Evolutionary conservation across 169 alveolate genomes (phyloP).

Genomic region (Cryptosporidium bovis): DNA sequence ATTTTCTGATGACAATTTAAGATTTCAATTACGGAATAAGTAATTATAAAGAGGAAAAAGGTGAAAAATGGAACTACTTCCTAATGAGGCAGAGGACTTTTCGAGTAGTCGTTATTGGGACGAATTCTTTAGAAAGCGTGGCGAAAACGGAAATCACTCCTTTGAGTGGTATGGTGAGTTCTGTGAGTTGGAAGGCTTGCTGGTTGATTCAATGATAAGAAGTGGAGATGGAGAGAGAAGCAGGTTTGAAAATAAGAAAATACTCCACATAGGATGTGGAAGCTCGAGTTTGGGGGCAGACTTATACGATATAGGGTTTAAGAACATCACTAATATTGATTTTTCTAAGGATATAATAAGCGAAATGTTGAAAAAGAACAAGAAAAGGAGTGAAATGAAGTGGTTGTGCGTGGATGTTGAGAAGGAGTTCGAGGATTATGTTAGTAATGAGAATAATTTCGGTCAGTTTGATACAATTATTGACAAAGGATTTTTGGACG

Average conservation of each 20-base stretch:
- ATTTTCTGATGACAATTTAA: no score
- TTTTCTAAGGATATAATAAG: conserved; percentile 84
- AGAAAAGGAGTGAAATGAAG: conserved; percentile 71
- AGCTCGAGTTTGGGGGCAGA: conserved; percentile 86
- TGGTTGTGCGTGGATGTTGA: conserved; percentile 66
- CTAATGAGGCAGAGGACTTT: conserved; percentile 45
- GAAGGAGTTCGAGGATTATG: conserved; percentile 42
- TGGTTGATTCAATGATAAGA: not conserved
- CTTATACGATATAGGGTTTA: conserved; percentile 86
- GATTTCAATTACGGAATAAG: not conserved
- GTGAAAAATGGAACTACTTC: conserved; percentile 39
- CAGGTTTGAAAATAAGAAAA: conserved; percentile 56
- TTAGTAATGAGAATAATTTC: conserved; percentile 6
- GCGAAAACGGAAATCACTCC: not conserved
- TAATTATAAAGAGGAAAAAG: not conserved
- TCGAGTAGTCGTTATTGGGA: conserved; percentile 50
- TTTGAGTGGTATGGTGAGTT: conserved; percentile 74
- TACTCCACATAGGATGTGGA: conserved; percentile 90
- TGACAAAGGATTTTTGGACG: conserved; percentile 73
- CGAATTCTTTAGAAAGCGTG: conserved; percentile 7
- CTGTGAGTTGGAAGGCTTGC: conserved; percentile 3
- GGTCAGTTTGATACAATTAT: conserved; percentile 50
- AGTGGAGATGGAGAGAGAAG: conserved; percentile 9
- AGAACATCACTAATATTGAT: conserved; percentile 85
- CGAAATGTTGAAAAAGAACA: conserved; percentile 82